Evolutionary conservation across 352 stramenopile genomes (phyloP).

Genomic region (Ophiocytium majus): DNA sequence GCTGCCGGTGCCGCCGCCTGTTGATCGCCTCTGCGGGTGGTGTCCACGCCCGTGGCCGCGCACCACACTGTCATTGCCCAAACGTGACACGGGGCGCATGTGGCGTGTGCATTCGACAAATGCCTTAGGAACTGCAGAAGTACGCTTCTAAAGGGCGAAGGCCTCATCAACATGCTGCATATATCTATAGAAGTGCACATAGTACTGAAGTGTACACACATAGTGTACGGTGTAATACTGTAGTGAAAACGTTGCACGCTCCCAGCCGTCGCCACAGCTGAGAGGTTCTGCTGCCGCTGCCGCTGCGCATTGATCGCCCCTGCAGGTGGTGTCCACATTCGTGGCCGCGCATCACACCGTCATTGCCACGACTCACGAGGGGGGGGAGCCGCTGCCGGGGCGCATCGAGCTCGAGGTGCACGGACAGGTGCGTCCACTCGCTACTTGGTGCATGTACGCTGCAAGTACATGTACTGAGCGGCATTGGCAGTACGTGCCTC

Average conservation of each 20-base stretch:
- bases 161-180: too few species aligned
- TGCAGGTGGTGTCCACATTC: not conserved
- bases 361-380: not conserved
- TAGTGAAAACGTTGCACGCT: too few species aligned
- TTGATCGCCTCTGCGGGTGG: too few species aligned
- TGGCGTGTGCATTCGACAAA: too few species aligned
- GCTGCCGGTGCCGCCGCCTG: too few species aligned
- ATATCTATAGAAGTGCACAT: not conserved
- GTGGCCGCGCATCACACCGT: not conserved
- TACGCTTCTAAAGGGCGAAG: too few species aligned
- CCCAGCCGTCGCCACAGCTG: not conserved
- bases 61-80: too few species aligned
- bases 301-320: not conserved
- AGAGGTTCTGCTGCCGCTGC: not conserved
- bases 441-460: not conserved
- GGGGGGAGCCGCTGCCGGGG: not conserved
- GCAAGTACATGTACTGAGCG: not conserved
- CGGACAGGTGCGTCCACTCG: not conserved
- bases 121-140: too few species aligned
- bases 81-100: too few species aligned
- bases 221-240: too few species aligned
- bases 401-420: not conserved
- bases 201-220: not conserved
- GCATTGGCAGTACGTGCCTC: not conserved
- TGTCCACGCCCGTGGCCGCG: too few species aligned